These are phyloP conservation scores for Xylariaceae sp. DNA, from an alignment of 2,329 filamentous ascomycete species.

Conservation along the genomic window DNA sequence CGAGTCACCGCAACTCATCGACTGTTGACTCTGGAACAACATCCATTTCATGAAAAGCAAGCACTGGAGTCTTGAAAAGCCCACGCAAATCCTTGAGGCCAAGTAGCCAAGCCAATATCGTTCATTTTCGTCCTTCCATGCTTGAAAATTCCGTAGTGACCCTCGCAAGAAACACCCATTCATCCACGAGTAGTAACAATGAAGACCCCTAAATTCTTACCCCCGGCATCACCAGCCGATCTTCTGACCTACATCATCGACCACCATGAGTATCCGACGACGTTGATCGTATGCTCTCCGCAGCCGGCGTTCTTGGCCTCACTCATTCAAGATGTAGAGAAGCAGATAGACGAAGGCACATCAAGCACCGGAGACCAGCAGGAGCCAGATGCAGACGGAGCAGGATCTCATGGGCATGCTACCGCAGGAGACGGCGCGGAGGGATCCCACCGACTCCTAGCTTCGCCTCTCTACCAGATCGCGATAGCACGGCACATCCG, in stretches of 20 bases:
- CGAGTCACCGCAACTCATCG: no score
- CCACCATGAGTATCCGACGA: constrained; percentile 52
- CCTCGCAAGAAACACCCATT: background rate
- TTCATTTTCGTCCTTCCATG: no score
- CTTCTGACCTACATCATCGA: constrained; percentile 62
- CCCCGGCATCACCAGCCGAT: constrained; percentile 51
- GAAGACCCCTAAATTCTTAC: constrained; percentile 38
- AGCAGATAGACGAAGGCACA: constrained; percentile 6
- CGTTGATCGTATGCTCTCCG: constrained; percentile 65
- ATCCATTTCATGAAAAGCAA: no score
- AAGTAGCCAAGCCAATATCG: no score
- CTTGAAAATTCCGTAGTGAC: no score
- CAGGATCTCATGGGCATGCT: background rate
- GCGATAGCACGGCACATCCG: constrained; percentile 63
- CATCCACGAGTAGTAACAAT: constrained; percentile 17
- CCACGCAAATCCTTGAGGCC: no score
- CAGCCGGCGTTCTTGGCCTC: constrained; percentile 59
- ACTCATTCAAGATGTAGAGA: constrained; percentile 45
- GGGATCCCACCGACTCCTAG: constrained; percentile 43
- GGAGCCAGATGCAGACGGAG: constrained; percentile 8
- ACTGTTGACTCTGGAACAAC: no score
- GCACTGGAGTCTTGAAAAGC: no score
- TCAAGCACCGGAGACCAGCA: constrained; percentile 11
- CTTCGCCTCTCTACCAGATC: constrained; percentile 63
- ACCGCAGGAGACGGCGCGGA: background rate